phyloP scores from a whole-genome alignment of 805 yeast species.

The Candida oleophila region DNA sequence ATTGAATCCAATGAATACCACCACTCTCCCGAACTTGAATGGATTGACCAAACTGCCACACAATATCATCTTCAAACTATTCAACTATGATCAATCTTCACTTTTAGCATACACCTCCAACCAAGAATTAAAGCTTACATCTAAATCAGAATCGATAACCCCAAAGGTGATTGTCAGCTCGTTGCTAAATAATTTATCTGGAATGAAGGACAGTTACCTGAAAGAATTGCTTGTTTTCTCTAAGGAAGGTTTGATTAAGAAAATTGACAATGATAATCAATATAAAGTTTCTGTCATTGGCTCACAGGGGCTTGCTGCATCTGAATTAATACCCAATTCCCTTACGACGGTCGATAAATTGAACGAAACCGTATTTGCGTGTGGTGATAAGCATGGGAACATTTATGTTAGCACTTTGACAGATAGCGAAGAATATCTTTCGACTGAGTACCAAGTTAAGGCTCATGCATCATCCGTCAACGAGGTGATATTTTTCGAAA shows the following conservation, averaged over 20 bases:
- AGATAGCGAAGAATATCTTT: constrained; percentile 12
- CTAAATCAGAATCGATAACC: constrained; percentile 10
- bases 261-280: constrained; percentile 9
- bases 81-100: constrained; percentile 18
- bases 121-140: constrained; percentile 35
- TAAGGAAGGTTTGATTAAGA: constrained; percentile 38
- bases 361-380: constrained; percentile 16
- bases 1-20: not conserved
- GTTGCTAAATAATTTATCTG: constrained; percentile 36
- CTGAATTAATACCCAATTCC: constrained; percentile 38
- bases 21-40: no score
- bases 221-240: constrained; percentile 41
- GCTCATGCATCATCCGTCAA: constrained; percentile 56
- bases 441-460: constrained; percentile 26
- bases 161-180: constrained; percentile 28
- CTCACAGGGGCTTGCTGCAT: constrained; percentile 19
- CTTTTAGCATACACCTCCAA: constrained; percentile 28
- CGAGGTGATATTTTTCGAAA: constrained; percentile 38
- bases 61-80: constrained; percentile 26
- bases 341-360: constrained; percentile 39
- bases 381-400: constrained; percentile 54
- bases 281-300: constrained; percentile 7
- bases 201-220: constrained; percentile 32
- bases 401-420: constrained; percentile 26
- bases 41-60: not conserved